These are phyloP conservation scores for Trypanosomatidae sp. DNA, from an alignment of 208 protist genomes.

Conservation along the genomic window DNA sequence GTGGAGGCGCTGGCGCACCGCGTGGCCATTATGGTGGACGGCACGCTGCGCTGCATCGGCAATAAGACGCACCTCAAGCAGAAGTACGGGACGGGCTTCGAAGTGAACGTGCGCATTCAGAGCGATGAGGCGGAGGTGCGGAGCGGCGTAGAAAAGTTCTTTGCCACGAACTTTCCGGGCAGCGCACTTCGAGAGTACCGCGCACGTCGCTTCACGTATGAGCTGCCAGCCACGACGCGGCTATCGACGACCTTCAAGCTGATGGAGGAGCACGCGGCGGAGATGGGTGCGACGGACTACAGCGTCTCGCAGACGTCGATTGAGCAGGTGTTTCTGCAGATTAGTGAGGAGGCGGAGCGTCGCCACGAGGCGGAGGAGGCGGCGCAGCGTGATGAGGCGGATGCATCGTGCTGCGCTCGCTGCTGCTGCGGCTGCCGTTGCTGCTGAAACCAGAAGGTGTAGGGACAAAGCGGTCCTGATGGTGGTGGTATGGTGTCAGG, in stretches of 20 bases:
- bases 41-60: constrained; percentile 86
- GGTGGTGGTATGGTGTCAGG: too few relatives aligned
- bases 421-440: too few relatives aligned
- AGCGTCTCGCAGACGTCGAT: constrained; percentile 67
- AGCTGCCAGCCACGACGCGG: constrained; percentile 6
- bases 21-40: constrained; percentile 90
- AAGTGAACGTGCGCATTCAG: too few relatives aligned
- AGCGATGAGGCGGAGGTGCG: constrained; percentile 18
- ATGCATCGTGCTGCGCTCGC: neutral
- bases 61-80: constrained; percentile 81
- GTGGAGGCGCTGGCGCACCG: constrained; percentile 82
- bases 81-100: constrained; percentile 75
- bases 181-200: neutral
- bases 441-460: too few relatives aligned
- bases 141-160: neutral
- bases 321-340: constrained; percentile 29
- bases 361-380: constrained; percentile 25
- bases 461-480: too few relatives aligned
- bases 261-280: constrained; percentile 37
- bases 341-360: constrained; percentile 46
- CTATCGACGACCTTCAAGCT: constrained; percentile 44
- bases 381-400: neutral
- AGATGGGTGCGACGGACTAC: constrained; percentile 65
- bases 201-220: neutral
- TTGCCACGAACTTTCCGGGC: neutral